Percentiles rank a stretch among this genome's conserved stretches.
phyloP scores from a whole-genome alignment of 106 monocot species.

The Dendrobium chrysotoxum region DNA sequence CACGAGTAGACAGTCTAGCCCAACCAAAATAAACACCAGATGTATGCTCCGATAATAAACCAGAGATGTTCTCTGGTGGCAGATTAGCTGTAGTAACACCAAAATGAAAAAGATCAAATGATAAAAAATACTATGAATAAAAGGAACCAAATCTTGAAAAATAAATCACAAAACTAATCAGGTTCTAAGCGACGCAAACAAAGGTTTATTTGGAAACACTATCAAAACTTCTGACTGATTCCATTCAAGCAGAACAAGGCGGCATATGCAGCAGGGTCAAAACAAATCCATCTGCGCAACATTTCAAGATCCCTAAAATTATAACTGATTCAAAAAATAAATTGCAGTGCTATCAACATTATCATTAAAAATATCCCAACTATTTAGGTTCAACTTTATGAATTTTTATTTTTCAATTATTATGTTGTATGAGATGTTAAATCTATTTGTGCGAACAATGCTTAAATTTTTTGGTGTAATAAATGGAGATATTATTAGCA shows the following conservation, averaged over 20 bases:
- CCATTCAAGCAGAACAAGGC: background rate
- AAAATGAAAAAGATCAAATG: constrained; percentile 2
- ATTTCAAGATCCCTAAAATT: background rate
- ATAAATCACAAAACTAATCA: background rate
- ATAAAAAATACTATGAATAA: background rate
- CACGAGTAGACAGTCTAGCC: constrained; percentile 59
- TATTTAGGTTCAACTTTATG: background rate
- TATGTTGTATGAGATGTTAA: background rate
- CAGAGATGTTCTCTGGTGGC: constrained; percentile 71
- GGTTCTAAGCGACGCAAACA: background rate
- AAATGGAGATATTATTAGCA: too few species aligned
- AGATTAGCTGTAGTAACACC: constrained; percentile 62
- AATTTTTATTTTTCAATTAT: too few species aligned
- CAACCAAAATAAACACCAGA: constrained; percentile 98
- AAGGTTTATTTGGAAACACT: too few species aligned
- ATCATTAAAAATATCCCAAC: background rate
- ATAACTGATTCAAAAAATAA: background rate
- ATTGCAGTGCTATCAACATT: background rate
- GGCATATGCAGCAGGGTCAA: background rate
- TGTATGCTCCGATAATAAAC: constrained; percentile 59
- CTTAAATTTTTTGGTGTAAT: too few species aligned
- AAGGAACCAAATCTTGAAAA: background rate
- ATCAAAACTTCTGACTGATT: background rate
- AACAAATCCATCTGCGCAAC: background rate
- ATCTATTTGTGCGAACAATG: too few species aligned